Percentiles rank a stretch among this genome's conserved stretches.
phyloP scores from a whole-genome alignment of 768 basidiomycete species.

The Macrolepiota dolichaula region DNA sequence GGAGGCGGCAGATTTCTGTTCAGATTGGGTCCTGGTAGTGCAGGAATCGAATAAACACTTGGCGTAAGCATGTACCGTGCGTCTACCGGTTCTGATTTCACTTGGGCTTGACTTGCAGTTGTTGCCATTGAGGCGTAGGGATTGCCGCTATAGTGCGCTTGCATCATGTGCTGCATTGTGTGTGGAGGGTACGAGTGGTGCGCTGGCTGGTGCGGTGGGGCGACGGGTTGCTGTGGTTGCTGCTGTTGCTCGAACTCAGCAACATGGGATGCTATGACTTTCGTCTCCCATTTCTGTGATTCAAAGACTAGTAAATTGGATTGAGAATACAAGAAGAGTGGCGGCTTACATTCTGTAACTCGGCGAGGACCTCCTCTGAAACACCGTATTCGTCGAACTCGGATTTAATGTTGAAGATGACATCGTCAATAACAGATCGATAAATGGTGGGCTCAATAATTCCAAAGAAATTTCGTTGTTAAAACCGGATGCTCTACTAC shows the following conservation, averaged over 20 bases:
- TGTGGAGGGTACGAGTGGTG: slow-evolving; percentile 58
- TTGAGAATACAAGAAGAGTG: slow-evolving; percentile 12
- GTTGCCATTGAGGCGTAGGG: slow-evolving; percentile 46
- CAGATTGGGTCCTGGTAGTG: slow-evolving; percentile 64
- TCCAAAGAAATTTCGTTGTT: slow-evolving; percentile 38
- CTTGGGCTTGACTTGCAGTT: slow-evolving; percentile 36
- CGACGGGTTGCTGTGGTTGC: slow-evolving; percentile 30
- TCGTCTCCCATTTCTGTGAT: slow-evolving; percentile 91
- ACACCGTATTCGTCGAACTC: slow-evolving; percentile 98
- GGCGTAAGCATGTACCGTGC: slow-evolving; percentile 54
- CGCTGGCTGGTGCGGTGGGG: slow-evolving; percentile 41
- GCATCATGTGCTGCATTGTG: slow-evolving; percentile 61
- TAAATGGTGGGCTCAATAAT: slow-evolving; percentile 84
- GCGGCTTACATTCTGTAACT: slow-evolving; percentile 80
- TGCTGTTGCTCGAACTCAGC: slow-evolving; percentile 80
- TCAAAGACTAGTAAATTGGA: slow-evolving; percentile 15
- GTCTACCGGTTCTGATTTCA: slow-evolving; percentile 77
- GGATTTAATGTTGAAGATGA: slow-evolving; percentile 79
- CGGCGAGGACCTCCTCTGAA: slow-evolving; percentile 83
- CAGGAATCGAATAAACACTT: slow-evolving; percentile 45
- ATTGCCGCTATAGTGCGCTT: slow-evolving; percentile 50
- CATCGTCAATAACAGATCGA: slow-evolving; percentile 95
- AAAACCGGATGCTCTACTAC: slow-evolving; percentile 54
- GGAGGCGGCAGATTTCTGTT: slow-evolving; percentile 45
- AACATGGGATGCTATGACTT: slow-evolving; percentile 90